Percentiles rank a stretch among this genome's conserved stretches.
Evolutionary conservation across 164 flowering plant species (phyloP).

Genomic region (Liriodendron chinense): DNA sequence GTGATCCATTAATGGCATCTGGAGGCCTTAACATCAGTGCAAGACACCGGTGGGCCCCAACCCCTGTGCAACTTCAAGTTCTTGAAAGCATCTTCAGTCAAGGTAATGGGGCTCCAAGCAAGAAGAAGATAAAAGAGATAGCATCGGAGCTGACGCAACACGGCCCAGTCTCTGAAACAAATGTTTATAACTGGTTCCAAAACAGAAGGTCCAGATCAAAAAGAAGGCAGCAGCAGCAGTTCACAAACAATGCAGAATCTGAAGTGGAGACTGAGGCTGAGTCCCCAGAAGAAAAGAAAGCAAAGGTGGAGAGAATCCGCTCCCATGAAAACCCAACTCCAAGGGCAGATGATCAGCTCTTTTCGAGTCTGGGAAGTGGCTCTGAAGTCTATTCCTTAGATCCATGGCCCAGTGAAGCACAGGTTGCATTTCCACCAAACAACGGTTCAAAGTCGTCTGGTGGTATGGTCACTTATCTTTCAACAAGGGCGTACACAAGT

Average conservation of each 20-base stretch:
- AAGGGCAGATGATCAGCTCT: conserved; percentile 49
- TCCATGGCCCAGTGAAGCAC: conserved; percentile 30
- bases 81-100: conserved; percentile 87
- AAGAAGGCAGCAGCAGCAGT: conserved; percentile 50
- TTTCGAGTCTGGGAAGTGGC: conserved; percentile 52
- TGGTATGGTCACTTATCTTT: conserved; percentile 38
- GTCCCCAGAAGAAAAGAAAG: conserved; percentile 59
- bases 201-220: conserved; percentile 90
- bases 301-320: conserved; percentile 44
- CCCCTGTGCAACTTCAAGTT: conserved; percentile 89
- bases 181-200: conserved; percentile 95
- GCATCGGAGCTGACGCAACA: conserved; percentile 73
- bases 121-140: conserved; percentile 77
- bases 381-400: conserved; percentile 49
- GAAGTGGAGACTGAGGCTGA: conserved; percentile 78
- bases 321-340: conserved; percentile 30
- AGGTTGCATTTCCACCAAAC: conserved; percentile 33
- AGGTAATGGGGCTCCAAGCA: conserved; percentile 93
- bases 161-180: conserved; percentile 84
- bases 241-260: conserved; percentile 38
- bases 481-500: conserved; percentile 31
- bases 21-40: conserved; percentile 78
- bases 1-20: conserved; percentile 74
- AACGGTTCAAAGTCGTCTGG: conserved; percentile 35
- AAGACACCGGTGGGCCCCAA: conserved; percentile 98